Evolutionary conservation across 345 rosid species (phyloP), one percentile per base, ranked within the genome.

Genomic region (Murraya paniculata): DNA sequence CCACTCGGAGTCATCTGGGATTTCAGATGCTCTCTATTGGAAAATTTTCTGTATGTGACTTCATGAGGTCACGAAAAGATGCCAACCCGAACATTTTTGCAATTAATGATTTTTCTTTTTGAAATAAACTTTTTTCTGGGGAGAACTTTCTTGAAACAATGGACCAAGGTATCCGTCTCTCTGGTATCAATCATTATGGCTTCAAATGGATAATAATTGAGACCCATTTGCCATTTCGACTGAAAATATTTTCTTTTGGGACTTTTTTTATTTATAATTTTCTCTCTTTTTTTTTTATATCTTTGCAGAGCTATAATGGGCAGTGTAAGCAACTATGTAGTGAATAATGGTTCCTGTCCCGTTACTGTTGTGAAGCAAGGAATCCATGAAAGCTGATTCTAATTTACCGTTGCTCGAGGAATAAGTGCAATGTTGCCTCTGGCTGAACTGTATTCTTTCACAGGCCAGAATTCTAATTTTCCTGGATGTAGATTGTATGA

Each of bases 241-340:
- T n/a, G 39, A 13, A 5, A 27, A n/a, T 55, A 22, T 72, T n/a
- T 22, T 6, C 11, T 18, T 9, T n/a, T 5, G 21, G 19, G n/a
- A 21, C 64, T 33, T 65, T 38, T 22, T 60, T 66, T 24, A 41
- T n/a, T 45, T 30, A 72, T n/a, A 13, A 8, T 3, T 18, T 10
- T 66, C 8, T 33, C 14, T 28, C 25, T 6, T 30, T 14, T 64
- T 25, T 58, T 5, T 31, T 16, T 65, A 28, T 58, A 21, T 48
- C 7, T n/a, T 64, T 75, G 64, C 88, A 92, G 93, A 86, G 93
- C 83, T 74, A 90, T 93, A 62, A 35, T 91, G 88, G 98, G 98
- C 69, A 90, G 98, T 76, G 96, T 93, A 7, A 93, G 98, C 90
- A 93, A 88, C 87, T 85, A 86, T 79, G 94, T 91, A 65, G 92